Evolutionary conservation across 2,329 filamentous ascomycete genomes (phyloP).

Genomic region (Trichoderma sp.): DNA sequence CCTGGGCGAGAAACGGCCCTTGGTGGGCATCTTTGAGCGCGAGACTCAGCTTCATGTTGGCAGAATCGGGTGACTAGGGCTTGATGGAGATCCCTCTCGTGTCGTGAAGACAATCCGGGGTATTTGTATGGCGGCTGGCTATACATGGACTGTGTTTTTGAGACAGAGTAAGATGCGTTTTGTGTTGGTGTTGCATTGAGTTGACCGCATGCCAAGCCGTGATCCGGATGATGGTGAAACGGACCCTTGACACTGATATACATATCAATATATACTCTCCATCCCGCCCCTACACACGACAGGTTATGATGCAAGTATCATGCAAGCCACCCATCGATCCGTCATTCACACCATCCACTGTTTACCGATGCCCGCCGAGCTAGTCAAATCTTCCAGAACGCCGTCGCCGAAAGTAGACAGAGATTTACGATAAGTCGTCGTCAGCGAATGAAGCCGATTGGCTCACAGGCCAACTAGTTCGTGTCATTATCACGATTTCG

Average conservation of each 20-base stretch:
- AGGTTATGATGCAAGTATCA: neutral
- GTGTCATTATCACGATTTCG: neutral
- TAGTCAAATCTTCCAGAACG: conserved; percentile 10
- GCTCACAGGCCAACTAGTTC: neutral
- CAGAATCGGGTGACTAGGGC: neutral
- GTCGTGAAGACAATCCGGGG: neutral
- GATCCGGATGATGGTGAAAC: neutral
- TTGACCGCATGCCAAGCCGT: neutral
- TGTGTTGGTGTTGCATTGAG: neutral
- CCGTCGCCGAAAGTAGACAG: neutral
- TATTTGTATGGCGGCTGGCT: neutral
- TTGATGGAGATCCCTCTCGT: conserved; percentile 1
- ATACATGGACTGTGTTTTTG: neutral
- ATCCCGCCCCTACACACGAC: neutral
- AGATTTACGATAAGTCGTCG: neutral
- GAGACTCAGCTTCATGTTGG: conserved; percentile 15
- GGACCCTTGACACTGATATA: neutral
- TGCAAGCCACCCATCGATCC: conserved; percentile 8
- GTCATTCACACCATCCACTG: neutral
- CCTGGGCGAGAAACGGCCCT: neutral
- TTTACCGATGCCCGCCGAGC: conserved; percentile 1
- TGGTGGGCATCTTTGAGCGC: neutral
- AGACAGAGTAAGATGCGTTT: neutral
- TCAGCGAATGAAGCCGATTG: neutral
- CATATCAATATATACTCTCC: neutral